Base-by-base conservation (phyloP, 2,329 filamentous ascomycete genomes). In the Botrytis cinerea region DNA sequence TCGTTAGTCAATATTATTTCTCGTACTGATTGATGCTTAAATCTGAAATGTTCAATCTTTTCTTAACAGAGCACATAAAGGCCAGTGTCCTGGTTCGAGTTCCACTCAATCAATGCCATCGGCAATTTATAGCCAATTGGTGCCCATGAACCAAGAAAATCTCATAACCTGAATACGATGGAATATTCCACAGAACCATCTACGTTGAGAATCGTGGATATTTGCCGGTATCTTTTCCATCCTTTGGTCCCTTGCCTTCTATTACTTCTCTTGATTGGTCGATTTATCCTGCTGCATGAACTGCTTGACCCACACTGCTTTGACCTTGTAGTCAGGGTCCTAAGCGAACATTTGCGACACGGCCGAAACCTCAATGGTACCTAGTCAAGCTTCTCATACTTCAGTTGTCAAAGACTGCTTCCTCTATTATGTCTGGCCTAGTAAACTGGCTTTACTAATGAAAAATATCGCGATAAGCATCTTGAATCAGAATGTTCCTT, bases 341-440 rank as follows among this genome's bases (percentile, higher is more conserved):
- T 78, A 78, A 79, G 79, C 79, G 79, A 80, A 71, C 28, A 60
- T 75, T 76, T 79, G 78, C 76, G 77, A 80, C 79, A 75, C 75
- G 74, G 73, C 73, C 79, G 79, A 80, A 80, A 80, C 79, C 74
- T 73, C 73, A 61, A 75, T 70, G 74, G 71, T 77, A 75, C 75
- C 74, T 78, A 76, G 76, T 75, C 78, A 74, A 76, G 75, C 70
- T 72, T 73, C 78, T 79, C 74, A 75, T 71, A 69, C 32, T 43
- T 40, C 25, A 48, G 61, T 73, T 72, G 48, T 59, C 61, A 64
- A 57, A 73, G 73, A 73, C 68, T 73, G 51, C 74, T 74, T 76
- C 70, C 28, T 66, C 18, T 60, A 71, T 60, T 61, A 57, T 51
- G 40, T 48, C 35, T 68, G 61, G 54, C 70, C 59, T 57, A 73